Percentiles rank a stretch among this genome's conserved stretches.
These are phyloP conservation scores for Boletus vinaceobasis DNA, from an alignment of 768 basidiomycete genomes.

Conservation along the genomic window DNA sequence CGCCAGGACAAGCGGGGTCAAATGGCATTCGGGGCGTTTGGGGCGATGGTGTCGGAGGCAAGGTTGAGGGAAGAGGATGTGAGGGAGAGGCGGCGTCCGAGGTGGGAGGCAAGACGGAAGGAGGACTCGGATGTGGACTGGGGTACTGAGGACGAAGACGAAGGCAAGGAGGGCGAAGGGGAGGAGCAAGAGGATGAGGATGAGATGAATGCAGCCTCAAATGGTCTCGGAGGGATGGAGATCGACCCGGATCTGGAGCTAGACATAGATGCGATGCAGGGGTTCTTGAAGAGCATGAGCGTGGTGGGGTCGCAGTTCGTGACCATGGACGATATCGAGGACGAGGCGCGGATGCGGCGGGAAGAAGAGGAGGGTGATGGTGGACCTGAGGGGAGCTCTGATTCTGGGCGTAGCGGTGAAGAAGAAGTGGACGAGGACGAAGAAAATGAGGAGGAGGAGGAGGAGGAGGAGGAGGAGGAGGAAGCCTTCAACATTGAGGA, in stretches of 20 bases:
- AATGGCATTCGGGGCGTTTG: slow-evolving; percentile 44
- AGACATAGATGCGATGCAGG: slow-evolving; percentile 47
- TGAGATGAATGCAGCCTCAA: slow-evolving; percentile 29
- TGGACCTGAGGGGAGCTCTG: slow-evolving; percentile 22
- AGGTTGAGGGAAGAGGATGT: slow-evolving; percentile 37
- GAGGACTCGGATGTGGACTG: slow-evolving; percentile 71
- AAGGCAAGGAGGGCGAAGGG: slow-evolving; percentile 20
- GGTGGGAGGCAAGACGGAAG: slow-evolving; percentile 48
- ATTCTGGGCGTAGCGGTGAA: slow-evolving; percentile 30
- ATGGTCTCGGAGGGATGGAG: slow-evolving; percentile 52
- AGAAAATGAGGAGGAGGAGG: slow-evolving; percentile 40
- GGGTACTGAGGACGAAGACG: slow-evolving; percentile 47
- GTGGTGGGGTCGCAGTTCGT: slow-evolving; percentile 43
- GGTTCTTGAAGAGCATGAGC: slow-evolving; percentile 52
- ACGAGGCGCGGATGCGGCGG: slow-evolving; percentile 43
- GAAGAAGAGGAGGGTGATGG: slow-evolving; percentile 47
- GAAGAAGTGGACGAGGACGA: slow-evolving; percentile 25
- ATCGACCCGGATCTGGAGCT: slow-evolving; percentile 56
- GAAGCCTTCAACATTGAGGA: slow-evolving; percentile 46
- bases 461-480: slow-evolving; percentile 39
- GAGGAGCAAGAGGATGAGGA: slow-evolving; percentile 18
- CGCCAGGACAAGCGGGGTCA: slow-evolving; percentile 14
- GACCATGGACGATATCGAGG: slow-evolving; percentile 68
- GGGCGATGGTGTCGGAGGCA: slow-evolving; percentile 55
- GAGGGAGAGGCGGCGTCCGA: slow-evolving; percentile 34